A percentile compares a stretch with the other conserved stretches of the same genome.
phyloP scores from a whole-genome alignment of 1,284 basidiomycete species.

The Sporisorium exsertum region DNA sequence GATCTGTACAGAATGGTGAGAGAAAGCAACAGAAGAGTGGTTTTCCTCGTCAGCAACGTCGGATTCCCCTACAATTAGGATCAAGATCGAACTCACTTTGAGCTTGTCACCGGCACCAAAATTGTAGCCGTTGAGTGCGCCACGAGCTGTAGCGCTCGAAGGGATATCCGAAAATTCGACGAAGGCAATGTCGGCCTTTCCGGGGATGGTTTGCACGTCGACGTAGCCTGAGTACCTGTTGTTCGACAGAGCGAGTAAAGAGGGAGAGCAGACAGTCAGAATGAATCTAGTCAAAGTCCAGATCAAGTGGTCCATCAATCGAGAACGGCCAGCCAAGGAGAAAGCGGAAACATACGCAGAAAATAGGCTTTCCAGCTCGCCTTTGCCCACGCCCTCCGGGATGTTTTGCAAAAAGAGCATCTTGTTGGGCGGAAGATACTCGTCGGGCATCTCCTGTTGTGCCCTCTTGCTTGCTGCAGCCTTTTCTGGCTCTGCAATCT shows the following conservation, averaged over 20 bases:
- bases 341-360: constrained; percentile 38
- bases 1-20: constrained; percentile 27
- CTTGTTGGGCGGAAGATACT: constrained; percentile 98
- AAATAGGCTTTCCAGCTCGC: constrained; percentile 61
- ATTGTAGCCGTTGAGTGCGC: constrained; percentile 63
- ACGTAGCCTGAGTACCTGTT: constrained; percentile 55
- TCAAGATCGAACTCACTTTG: constrained; percentile 42
- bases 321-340: not conserved
- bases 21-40: not conserved
- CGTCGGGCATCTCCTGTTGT: constrained; percentile 83
- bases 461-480: constrained; percentile 39
- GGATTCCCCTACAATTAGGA: not conserved
- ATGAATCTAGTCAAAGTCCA: not conserved
- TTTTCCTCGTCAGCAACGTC: constrained; percentile 6
- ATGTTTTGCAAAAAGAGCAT: constrained; percentile 89
- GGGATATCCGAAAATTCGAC: constrained; percentile 64
- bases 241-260: not conserved
- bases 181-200: constrained; percentile 66
- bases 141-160: constrained; percentile 58
- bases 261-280: not conserved
- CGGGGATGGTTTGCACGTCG: constrained; percentile 66
- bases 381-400: constrained; percentile 52
- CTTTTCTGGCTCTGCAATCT: constrained; percentile 36
- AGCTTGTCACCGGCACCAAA: constrained; percentile 63
- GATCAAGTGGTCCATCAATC: not conserved